A percentile compares a stretch with the other conserved stretches of the same genome.
Evolutionary conservation across 2,329 filamentous ascomycete species (phyloP).

Genomic region (Aureobasidium uvarum): DNA sequence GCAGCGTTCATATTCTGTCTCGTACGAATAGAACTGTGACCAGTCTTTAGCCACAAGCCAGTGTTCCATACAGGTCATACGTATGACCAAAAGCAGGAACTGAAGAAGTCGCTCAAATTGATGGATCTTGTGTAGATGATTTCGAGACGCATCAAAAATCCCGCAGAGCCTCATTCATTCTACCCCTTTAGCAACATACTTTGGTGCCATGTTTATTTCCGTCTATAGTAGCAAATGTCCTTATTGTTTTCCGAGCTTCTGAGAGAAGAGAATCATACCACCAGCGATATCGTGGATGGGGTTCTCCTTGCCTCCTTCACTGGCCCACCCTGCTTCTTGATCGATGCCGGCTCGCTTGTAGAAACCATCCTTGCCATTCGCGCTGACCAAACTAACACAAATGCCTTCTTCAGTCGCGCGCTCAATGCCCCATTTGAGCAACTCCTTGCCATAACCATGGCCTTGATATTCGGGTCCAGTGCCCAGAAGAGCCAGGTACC

Average conservation of each 20-base stretch:
- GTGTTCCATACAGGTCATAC: too few relatives aligned
- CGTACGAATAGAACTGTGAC: neutral
- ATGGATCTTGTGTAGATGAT: too few relatives aligned
- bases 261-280: constrained; percentile 27
- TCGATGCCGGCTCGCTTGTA: constrained; percentile 28
- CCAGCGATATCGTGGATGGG: constrained; percentile 22
- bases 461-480: constrained; percentile 32
- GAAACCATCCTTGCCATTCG: constrained; percentile 34
- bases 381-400: constrained; percentile 34
- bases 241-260: constrained; percentile 6
- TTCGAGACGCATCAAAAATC: too few relatives aligned
- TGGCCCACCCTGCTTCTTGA: constrained; percentile 18
- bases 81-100: too few relatives aligned
- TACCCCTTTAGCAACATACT: neutral
- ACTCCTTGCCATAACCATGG: constrained; percentile 33
- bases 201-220: too few relatives aligned
- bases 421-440: constrained; percentile 36
- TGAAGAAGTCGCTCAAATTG: too few relatives aligned
- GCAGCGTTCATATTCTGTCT: neutral
- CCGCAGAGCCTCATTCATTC: too few relatives aligned
- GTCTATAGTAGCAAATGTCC: neutral
- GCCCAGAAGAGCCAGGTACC: constrained; percentile 33
- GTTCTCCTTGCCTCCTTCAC: constrained; percentile 26
- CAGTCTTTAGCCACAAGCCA: too few relatives aligned
- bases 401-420: constrained; percentile 53